phyloP scores from a whole-genome alignment of 257 asterid species.

The Nicotiana sylvestris region DNA sequence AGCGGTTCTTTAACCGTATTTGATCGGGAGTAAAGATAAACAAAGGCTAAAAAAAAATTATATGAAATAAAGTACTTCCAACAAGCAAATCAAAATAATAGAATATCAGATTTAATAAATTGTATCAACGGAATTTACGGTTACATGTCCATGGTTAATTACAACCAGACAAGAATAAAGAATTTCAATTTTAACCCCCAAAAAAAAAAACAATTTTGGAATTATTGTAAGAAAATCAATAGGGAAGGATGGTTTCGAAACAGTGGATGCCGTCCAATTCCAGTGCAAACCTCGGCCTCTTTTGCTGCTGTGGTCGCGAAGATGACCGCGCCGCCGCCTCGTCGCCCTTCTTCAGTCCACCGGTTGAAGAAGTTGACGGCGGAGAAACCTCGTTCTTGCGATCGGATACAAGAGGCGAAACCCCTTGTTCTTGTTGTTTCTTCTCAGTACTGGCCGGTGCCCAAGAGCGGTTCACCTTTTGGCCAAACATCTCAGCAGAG shows the following conservation, averaged over 20 bases:
- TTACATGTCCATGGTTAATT: background rate
- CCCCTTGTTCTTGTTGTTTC: background rate
- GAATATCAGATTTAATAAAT: background rate
- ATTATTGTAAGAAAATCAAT: too few species aligned
- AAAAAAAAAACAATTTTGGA: background rate
- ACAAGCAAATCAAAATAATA: background rate
- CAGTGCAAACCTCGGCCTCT: too few species aligned
- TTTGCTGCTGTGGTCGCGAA: too few species aligned
- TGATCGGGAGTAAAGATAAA: background rate
- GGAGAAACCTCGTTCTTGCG: background rate
- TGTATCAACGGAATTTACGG: background rate
- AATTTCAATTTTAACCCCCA: background rate
- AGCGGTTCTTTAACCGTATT: background rate
- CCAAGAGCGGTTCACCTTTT: slow-evolving; percentile 17
- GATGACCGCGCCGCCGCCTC: too few species aligned
- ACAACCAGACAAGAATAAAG: background rate
- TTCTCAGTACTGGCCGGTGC: background rate
- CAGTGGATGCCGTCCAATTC: too few species aligned
- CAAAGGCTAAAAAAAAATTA: background rate
- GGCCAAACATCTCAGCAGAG: slow-evolving; percentile 41
- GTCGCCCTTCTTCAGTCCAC: too few species aligned
- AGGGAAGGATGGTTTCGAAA: too few species aligned
- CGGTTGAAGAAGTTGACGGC: too few species aligned
- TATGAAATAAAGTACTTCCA: background rate
- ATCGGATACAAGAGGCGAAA: background rate